Conservation (phyloP, 1,284 basidiomycete genomes). For the Irpex lacteus region DNA sequence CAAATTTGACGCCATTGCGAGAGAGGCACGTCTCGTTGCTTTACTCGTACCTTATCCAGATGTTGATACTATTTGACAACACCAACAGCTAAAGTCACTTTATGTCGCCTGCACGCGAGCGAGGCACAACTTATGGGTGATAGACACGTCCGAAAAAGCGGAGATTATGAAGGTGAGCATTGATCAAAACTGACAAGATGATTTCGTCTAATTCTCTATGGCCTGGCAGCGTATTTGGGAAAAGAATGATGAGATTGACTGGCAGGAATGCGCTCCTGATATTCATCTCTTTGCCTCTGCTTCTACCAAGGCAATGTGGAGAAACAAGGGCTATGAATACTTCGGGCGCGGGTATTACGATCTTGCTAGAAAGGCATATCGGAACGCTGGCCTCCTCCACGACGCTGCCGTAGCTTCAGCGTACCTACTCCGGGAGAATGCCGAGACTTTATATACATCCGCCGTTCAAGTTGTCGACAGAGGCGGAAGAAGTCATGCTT, state of each 20-base stretch:
- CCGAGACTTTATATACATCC: neutral
- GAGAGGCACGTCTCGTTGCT: constrained; percentile 2
- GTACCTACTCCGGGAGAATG: constrained; percentile 42
- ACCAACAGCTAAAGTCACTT: constrained; percentile 53
- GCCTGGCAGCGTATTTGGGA: constrained; percentile 42
- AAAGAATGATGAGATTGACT: constrained; percentile 37
- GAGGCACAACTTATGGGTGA: constrained; percentile 63
- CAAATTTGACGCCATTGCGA: neutral
- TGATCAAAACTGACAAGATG: neutral
- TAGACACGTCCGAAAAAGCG: constrained; percentile 53
- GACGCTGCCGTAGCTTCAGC: constrained; percentile 45
- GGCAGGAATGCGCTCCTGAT: constrained; percentile 36
- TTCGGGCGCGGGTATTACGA: constrained; percentile 55
- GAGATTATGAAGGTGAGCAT: constrained; percentile 54
- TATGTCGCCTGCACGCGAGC: constrained; percentile 73
- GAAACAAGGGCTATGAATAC: constrained; percentile 43
- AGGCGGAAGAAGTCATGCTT: neutral
- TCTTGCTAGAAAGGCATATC: constrained; percentile 61
- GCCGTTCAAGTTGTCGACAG: constrained; percentile 31
- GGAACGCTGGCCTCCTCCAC: constrained; percentile 43
- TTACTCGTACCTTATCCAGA: too few relatives aligned
- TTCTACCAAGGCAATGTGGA: constrained; percentile 54
- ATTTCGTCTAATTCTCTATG: neutral
- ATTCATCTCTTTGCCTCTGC: constrained; percentile 41
- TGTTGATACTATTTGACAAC: too few relatives aligned